These are phyloP conservation scores for Heterotrichella gracilis DNA, from an alignment of 352 stramenopile genomes.

Conservation along the genomic window DNA sequence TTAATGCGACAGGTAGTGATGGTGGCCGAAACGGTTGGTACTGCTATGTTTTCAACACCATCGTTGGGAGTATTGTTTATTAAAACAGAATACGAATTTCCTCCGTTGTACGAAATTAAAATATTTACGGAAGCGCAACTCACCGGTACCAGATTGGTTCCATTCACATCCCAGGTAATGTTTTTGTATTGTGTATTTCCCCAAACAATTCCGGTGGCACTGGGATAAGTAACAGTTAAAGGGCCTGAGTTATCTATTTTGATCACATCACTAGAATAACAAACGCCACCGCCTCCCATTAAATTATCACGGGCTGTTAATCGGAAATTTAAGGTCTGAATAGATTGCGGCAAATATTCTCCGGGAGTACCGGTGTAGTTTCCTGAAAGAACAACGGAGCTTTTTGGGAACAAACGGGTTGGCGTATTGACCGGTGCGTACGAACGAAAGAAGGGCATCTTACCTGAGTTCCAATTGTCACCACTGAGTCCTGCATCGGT, in stretches of 20 bases:
- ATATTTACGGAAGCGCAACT: background rate
- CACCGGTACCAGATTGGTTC: background rate
- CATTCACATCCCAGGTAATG: background rate
- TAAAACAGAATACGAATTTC: background rate
- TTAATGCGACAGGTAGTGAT: background rate
- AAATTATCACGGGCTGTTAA: background rate
- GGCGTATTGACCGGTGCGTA: background rate
- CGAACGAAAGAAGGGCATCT: background rate
- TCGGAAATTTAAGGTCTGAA: background rate
- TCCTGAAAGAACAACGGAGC: background rate
- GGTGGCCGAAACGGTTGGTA: background rate
- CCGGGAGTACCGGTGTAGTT: background rate
- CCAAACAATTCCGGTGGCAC: background rate
- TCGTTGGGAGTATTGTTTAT: background rate
- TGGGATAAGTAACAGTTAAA: background rate
- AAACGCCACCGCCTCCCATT: too few species aligned
- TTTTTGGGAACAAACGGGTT: background rate
- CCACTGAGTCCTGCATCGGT: background rate
- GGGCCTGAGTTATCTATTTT: background rate
- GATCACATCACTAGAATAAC: background rate
- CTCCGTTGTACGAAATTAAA: background rate
- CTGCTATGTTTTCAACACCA: background rate
- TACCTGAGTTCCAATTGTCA: constrained; percentile 2
- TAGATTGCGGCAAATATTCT: background rate
- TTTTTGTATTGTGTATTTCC: background rate